Evolutionary conservation across 2,329 filamentous ascomycete species (phyloP), one percentile per base, ranked within the genome.

Genomic region (Ceratocystis destructans): DNA sequence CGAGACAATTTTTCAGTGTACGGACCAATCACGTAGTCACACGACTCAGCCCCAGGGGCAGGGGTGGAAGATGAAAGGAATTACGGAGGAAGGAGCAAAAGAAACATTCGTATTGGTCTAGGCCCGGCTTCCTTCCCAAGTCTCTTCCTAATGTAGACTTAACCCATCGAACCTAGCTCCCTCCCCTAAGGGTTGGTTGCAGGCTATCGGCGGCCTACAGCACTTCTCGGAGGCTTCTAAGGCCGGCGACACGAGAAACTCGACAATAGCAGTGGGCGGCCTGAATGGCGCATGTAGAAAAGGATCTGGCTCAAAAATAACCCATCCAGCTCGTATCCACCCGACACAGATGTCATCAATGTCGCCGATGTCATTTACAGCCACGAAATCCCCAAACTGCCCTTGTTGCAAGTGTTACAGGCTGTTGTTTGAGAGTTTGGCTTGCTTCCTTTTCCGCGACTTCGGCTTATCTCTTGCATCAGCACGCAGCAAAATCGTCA

Each of bases 51-150:
- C 61, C 28, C 61, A 62, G 31, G 12, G 25, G 50, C 44, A 33
- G n/a, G 55, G 55, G 55, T 17, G 55, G 33, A 59, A 59, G 55
- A 37, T 31, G 55, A 59, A 59, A 41, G 48, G 55, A 59, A 59
- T 59, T 31, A 33, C 55, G 55, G 28, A 59, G 55, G 55, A n/a
- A 59, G 55, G 55, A 59, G 55, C 31, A 31, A 59, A 37, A 33
- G 55, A 59, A 59, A 59, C 31, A 59, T 59, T 41, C 55, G 55
- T 59, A 59, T 59, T 59, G 28, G 31, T 12, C 55, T 37, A 15
- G 55, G 15, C 22, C n/a, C 7, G 2, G 10, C 48, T 53, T 53
- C 37, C 37, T 41, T 41, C 37, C 37, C 10, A 41, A 41, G 12
- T 41, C 37, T 15, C 12, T 41, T 41, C 37, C 37, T 41, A 12